phyloP scores from a whole-genome alignment of 176 grass and related monocot species.

The Bolboschoenus planiculmis region DNA sequence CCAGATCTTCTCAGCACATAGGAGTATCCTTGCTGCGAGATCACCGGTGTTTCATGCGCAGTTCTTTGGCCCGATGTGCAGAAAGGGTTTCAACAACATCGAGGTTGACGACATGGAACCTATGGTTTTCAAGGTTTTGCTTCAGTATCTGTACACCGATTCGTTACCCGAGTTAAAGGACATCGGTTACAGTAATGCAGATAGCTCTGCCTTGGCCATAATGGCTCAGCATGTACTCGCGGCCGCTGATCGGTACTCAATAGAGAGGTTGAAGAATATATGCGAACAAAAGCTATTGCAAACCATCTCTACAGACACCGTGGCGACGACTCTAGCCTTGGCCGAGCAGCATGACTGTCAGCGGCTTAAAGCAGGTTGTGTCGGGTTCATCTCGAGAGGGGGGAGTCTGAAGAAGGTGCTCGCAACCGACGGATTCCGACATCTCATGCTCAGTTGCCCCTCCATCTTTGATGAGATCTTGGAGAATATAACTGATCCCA shows the following conservation, averaged over 20 bases:
- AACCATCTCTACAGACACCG: not conserved
- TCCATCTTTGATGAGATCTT: not conserved
- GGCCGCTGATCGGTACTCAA: constrained; percentile 5
- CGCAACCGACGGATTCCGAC: not conserved
- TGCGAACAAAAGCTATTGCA: not conserved
- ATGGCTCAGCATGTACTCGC: constrained; percentile 10
- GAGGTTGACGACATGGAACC: constrained; percentile 6
- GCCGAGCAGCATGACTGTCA: not conserved
- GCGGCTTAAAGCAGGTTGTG: not conserved
- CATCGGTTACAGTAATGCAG: not conserved
- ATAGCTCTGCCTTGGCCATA: not conserved
- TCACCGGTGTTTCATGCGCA: constrained; percentile 3
- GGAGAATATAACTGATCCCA: not conserved
- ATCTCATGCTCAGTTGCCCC: not conserved
- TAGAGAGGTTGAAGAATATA: not conserved
- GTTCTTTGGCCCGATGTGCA: not conserved
- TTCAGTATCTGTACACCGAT: constrained; percentile 10
- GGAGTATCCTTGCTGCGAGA: not conserved
- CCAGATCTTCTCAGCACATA: not conserved
- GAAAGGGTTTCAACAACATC: not conserved
- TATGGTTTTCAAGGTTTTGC: not conserved
- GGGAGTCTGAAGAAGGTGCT: not conserved
- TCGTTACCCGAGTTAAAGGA: not conserved
- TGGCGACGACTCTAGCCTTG: not conserved
- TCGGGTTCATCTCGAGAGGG: not conserved